Evolutionary conservation across 2,329 filamentous ascomycete species (phyloP), one percentile per base, ranked within the genome.

Genomic region (Ophiostoma quercus): DNA sequence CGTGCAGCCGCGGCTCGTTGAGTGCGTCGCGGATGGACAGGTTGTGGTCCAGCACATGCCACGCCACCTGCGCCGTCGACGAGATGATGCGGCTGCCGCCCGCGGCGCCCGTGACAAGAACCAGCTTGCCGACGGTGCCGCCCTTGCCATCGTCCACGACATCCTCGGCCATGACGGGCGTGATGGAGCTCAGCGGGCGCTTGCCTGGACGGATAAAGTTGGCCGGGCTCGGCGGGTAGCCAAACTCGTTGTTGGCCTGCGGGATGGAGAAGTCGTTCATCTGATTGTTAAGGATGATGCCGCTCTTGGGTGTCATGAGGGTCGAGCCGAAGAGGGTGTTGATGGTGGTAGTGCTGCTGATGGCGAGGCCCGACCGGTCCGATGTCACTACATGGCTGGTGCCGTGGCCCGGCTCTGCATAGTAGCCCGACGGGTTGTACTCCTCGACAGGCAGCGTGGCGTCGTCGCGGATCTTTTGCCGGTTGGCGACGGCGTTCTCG

Each of bases 181-280:
- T 88, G 74, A 95, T 93, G 72, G 90, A 94, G 1, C 90, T 94
- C 3, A 97, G 82, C 0, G 94, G 92, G 0, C 94, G 87, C 79
- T 97, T 97, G 66, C 87, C 84, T 0, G 92, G 88, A 5, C 88
- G 85, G 77, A 97, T 88, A 77, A 88, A 97, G 83, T 98, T 97
- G 63, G 89, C 85, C 3, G 88, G 86, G 0, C 87, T 89, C 1
- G 94, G 93, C 63, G 89, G 85, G 80, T 92, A 97, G 68, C 92
- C 93, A 77, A 97, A 98, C 34, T 89, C 87, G 77, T 97, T 97
- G 71, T 83, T 84, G 1, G 84, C 81, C 68, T 87, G 87, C 0
- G 94, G 94, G 75, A 96, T 93, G 67, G 89, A 92, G 81, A 97
- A 97, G 80, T 96, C 92, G 81, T 89, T 85, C 84, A 87, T 87